Conservation (phyloP, 805 yeast genomes). For the Candida hispaniensis region DNA sequence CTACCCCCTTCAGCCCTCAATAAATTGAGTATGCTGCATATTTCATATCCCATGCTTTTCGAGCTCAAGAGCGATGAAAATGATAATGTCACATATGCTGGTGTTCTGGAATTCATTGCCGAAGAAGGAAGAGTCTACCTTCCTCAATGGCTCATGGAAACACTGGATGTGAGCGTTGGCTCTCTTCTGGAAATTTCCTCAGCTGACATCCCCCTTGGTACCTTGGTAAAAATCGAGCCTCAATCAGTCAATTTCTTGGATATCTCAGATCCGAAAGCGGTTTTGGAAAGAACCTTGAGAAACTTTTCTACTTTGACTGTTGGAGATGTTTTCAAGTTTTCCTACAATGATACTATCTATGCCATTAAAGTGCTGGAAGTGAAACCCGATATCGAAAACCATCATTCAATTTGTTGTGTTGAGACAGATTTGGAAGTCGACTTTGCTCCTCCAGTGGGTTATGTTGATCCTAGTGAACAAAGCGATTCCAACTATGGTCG, state of each 20-base stretch:
- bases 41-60: constrained; percentile 93
- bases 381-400: constrained; percentile 54
- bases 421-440: constrained; percentile 96
- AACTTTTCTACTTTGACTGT: constrained; percentile 81
- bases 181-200: constrained; percentile 59
- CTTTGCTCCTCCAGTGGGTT: constrained; percentile 98
- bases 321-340: constrained; percentile 72
- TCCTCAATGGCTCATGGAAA: constrained; percentile 94
- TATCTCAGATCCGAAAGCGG: constrained; percentile 93
- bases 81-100: constrained; percentile 62
- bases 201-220: constrained; percentile 75
- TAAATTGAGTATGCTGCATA: constrained; percentile 76
- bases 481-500: constrained; percentile 15
- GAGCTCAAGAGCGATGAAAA: constrained; percentile 60
- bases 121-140: constrained; percentile 93
- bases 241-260: constrained; percentile 89
- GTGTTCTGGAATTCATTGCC: constrained; percentile 91
- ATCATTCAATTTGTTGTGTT: constrained; percentile 75
- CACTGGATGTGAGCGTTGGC: constrained; percentile 65
- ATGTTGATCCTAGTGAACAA: constrained; percentile 69
- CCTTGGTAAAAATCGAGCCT: constrained; percentile 87
- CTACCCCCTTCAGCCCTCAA: constrained; percentile 88
- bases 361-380: constrained; percentile 78
- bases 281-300: constrained; percentile 80
- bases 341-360: constrained; percentile 68